These are phyloP conservation scores for Starmerella gropengiesseri DNA, from an alignment of 805 yeast genomes.

Conservation along the genomic window DNA sequence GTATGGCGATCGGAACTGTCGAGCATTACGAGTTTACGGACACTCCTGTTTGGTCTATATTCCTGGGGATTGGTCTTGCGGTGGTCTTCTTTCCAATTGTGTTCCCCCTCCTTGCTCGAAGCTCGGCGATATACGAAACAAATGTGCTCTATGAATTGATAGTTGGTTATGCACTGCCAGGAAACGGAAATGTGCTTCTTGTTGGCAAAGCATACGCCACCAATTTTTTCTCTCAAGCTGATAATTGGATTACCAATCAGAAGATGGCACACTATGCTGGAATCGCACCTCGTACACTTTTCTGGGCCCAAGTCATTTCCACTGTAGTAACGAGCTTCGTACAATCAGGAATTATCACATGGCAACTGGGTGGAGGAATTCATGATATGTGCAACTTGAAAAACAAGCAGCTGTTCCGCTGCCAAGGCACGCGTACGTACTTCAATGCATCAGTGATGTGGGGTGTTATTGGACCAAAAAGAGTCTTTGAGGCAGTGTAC, in stretches of 20 bases:
- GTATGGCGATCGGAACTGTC: slow-evolving; percentile 36
- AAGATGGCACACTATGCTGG: slow-evolving; percentile 45
- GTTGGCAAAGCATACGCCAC: slow-evolving; percentile 42
- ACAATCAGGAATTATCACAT: slow-evolving; percentile 15
- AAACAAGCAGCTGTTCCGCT: slow-evolving; percentile 32
- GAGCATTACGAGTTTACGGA: slow-evolving; percentile 34
- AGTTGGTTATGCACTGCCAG: slow-evolving; percentile 48
- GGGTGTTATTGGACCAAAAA: slow-evolving; percentile 40
- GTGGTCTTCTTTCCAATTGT: slow-evolving; percentile 52
- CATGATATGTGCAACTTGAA: slow-evolving; percentile 29
- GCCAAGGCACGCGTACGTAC: slow-evolving; percentile 33
- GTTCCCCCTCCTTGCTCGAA: slow-evolving; percentile 43
- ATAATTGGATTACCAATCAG: slow-evolving; percentile 42
- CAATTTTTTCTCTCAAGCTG: slow-evolving; percentile 54
- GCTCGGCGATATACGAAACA: slow-evolving; percentile 39
- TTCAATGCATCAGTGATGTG: slow-evolving; percentile 38
- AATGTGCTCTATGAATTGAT: slow-evolving; percentile 49
- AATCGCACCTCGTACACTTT: slow-evolving; percentile 19
- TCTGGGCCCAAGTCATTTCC: slow-evolving; percentile 16
- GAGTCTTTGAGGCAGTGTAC: slow-evolving; percentile 39
- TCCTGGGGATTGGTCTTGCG: slow-evolving; percentile 45
- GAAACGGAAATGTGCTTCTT: slow-evolving; percentile 45
- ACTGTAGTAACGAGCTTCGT: slow-evolving; percentile 15
- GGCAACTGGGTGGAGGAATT: slow-evolving; percentile 19
- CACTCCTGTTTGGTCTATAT: slow-evolving; percentile 51